Evolutionary conservation across 2,329 filamentous ascomycete genomes (phyloP), one percentile per base, ranked within the genome.

Genomic region (Metarhizium brunneum): DNA sequence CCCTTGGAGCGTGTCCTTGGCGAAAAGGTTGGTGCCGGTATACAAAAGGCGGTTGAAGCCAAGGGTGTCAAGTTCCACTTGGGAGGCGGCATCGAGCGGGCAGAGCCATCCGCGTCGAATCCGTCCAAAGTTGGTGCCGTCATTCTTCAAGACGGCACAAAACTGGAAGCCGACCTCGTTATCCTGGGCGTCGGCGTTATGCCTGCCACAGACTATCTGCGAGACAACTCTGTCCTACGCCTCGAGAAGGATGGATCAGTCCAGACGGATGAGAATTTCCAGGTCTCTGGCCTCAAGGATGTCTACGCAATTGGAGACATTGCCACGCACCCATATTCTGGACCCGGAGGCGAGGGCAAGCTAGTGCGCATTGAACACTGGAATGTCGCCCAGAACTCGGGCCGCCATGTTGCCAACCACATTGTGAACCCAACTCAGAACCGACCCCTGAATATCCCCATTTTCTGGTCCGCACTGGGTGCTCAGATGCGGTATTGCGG

Each of bases 261-360:
- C 55, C 82, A 80, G 64, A 91, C 89, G 0, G 86, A 96, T 68
- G 86, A 91, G 64, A 80, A 82, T 53, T 96, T 94, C 70, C 79
- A 83, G 8, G 86, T 97, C 2, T 74, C 80, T 2, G 89, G 88
- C 0, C 71, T 94, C 4, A 80, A 87, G 64, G 87, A 92, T 61
- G 91, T 96, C 53, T 99, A 89, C 67, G 94, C 94, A 14, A 84
- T 99, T 58, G 92, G 92, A 53, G 94, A 99, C 68, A 97, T 99
- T 59, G 92, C 94, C 13, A 92, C 88, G 0, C 96, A 90, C 71
- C 94, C 94, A 0, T 99, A 99, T 75, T 81, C 90, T 69, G 94
- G 94, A 1, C 94, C 94, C 0, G 91, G 89, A 29, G 87, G 90
- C 30, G 80, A 87, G 16, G 90, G 88, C 59, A 79, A 78, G 48